Conservation (phyloP, 176 grass and related monocot genomes). For the Paspalum notatum region DNA sequence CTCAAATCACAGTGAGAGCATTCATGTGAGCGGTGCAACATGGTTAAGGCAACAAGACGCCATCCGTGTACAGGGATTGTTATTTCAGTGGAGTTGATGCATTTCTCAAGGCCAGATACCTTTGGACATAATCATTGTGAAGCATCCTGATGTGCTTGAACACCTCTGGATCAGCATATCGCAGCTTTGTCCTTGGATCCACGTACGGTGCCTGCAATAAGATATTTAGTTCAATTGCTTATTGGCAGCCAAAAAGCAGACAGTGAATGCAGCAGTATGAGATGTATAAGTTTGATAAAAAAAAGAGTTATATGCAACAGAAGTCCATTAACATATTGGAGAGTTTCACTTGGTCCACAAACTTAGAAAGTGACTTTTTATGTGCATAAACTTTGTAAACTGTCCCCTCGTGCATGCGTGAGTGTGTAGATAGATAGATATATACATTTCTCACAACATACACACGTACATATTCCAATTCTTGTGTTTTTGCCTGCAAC, state of each 20-base stretch:
- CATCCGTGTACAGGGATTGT: not conserved
- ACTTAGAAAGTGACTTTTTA: too few species aligned
- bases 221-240: not conserved
- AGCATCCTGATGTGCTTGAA: slow-evolving; percentile 89
- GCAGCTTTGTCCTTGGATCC: slow-evolving; percentile 89
- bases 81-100: slow-evolving; percentile 71
- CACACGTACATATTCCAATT: too few species aligned
- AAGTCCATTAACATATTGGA: too few species aligned
- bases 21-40: not conserved
- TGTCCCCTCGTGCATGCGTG: too few species aligned
- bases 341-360: too few species aligned
- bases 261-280: not conserved
- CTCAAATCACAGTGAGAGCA: not conserved
- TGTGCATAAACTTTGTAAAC: too few species aligned
- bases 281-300: not conserved
- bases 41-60: not conserved
- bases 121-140: slow-evolving; percentile 76
- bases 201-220: slow-evolving; percentile 72
- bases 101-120: slow-evolving; percentile 80
- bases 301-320: not conserved
- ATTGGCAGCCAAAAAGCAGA: not conserved
- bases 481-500: too few species aligned
- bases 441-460: too few species aligned
- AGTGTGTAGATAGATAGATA: too few species aligned
- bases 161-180: slow-evolving; percentile 73